Base-by-base conservation (phyloP, 1,139 yeast species). In the Candida frijolesensis region DNA sequence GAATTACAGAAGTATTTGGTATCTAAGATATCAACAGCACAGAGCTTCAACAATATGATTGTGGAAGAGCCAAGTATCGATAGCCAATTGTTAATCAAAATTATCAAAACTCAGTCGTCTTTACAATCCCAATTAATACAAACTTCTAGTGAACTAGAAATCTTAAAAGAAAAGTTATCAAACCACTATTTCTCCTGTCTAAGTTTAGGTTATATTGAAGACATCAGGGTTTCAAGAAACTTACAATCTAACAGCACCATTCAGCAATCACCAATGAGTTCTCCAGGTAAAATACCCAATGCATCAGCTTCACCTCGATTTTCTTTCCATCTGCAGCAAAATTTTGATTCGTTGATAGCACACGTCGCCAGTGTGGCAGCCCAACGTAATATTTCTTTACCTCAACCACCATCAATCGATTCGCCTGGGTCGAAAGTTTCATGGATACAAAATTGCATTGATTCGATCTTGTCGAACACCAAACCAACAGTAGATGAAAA, bases 391-490 rank as follows among this genome's bases (percentile, higher is more conserved):
- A 67, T 83, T 2, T 54, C 67, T 1, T 64, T 84, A 35, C 87
- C 88, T 0, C 62, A 69, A 19, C 69, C 75, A 10, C 57, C 66
- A 10, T 22, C 63, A 10, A 57, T 66, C 42, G 70, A 69, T 19
- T 60, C 68, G 3, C 54, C 67, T 11, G 70, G 67, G 12, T 64
- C 74, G 2, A 69, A 75, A 48, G 65, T 74, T 2, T 58, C 66
- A 41, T 83, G 88, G 88, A 76, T 83, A n/a, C 77, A 76, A 52
- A 62, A 66, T 27, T 83, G 87, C 59, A 73, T 83, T 15, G 80
- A 76, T 53, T 64, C 78, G 1, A 60, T 82, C 18, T 57, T 65
- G 32, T 42, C 51, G 11, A 35, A 49, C 8, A 14, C 52, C 39
- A 34, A 46, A 29, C 27, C 33, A 15, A 42, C 14, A 18, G 25